Percentiles rank a stretch among this genome's conserved stretches.
Evolutionary conservation across 768 basidiomycete genomes (phyloP).

Genomic region (Amanita polypyramis): DNA sequence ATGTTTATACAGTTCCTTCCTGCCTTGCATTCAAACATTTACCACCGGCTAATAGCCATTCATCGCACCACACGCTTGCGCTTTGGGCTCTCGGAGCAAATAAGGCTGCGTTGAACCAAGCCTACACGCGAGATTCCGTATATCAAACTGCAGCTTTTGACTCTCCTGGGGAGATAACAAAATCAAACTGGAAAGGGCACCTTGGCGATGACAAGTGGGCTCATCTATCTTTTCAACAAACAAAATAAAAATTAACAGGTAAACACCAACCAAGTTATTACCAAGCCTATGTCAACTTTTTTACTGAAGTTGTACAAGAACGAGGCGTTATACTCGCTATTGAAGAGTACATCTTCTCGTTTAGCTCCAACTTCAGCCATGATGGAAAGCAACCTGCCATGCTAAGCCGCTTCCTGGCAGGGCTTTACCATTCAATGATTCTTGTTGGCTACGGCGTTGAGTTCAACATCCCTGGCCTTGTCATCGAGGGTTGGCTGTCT

Average conservation of each 20-base stretch:
- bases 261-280: constrained; percentile 32
- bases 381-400: constrained; percentile 25
- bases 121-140: constrained; percentile 23
- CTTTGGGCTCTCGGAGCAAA: constrained; percentile 21
- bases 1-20: not conserved
- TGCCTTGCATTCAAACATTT: not conserved
- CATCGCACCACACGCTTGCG: constrained; percentile 16
- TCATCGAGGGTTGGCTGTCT: constrained; percentile 50
- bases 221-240: not conserved
- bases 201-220: constrained; percentile 45
- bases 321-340: constrained; percentile 30
- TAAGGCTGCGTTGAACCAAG: constrained; percentile 23
- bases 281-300: constrained; percentile 38
- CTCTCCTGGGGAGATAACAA: constrained; percentile 35
- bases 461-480: constrained; percentile 34
- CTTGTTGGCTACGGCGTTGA: constrained; percentile 41
- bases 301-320: constrained; percentile 26
- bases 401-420: constrained; percentile 28
- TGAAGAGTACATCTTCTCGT: constrained; percentile 48
- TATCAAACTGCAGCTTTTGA: constrained; percentile 26
- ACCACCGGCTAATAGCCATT: constrained; percentile 12
- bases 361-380: constrained; percentile 28
- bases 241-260: not conserved
- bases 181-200: constrained; percentile 41
- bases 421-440: constrained; percentile 43